Base-by-base conservation (phyloP, 441 rosid species). In the Biscutella laevigata region DNA sequence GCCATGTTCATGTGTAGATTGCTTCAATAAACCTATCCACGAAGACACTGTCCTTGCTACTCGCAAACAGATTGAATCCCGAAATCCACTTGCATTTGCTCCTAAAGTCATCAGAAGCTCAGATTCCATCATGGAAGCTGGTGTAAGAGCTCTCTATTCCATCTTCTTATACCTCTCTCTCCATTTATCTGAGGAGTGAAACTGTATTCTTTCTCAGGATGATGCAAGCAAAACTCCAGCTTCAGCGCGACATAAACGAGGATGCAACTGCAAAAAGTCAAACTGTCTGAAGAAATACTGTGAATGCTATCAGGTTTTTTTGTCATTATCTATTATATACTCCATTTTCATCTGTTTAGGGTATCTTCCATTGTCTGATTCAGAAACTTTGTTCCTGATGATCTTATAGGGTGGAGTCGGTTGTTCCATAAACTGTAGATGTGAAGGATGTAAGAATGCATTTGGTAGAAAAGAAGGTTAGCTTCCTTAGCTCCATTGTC, bases 31-130 rank as follows among this genome's bases (percentile, higher is more conserved):
- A 72, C 97, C 88, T 42, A 89, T 84, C 62, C 94, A 94, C 42
- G 88, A 84, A 77, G 95, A 94, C 32, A 82, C 74, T 43, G 97
- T 94, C 48, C 72, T 89, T 17, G 87, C 94, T 65, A 89, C 97
- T 63, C 90, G 99, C 58, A 94, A 94, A 64, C 97, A 89, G 80
- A 94, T 94, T 0, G 96, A 86, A 67, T 86, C 99, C 2, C 88
- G 96, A 1, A 94, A 94, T 45, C 99, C 99, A 1, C 87, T 86
- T 66, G 99, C 99, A 45, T 89, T 94, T 76, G 87, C 96, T 74
- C 97, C 99, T 39, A 94, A 94, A 84, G 99, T 94, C 28, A 82
- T 94, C 21, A 64, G 84, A 71, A 62, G 53, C 65, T 61, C 86
- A 3, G 94, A 88, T 64, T 38, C 83, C 48, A 64, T 49, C 26